A percentile compares a stretch with the other conserved stretches of the same genome.
These are phyloP conservation scores for Umbelopsis sp. DNA, from an alignment of 192 early-diverging fungal genomes.

Conservation along the genomic window DNA sequence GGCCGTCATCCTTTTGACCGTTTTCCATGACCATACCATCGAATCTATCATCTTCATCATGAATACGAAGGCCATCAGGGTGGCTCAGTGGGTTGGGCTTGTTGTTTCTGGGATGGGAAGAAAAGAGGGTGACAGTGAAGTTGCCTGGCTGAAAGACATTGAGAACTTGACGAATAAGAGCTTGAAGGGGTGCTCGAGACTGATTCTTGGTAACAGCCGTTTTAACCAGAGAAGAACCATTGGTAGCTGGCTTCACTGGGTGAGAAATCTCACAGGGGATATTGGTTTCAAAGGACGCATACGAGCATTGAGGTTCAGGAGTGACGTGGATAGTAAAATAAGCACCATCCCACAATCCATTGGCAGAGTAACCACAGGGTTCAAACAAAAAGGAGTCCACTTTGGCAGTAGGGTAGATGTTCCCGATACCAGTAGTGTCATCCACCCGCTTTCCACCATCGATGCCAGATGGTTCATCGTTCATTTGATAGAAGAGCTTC, in stretches of 20 bases:
- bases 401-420: conserved; percentile 78
- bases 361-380: conserved; percentile 97
- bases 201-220: conserved; percentile 28
- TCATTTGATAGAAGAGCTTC: conserved; percentile 73
- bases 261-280: conserved; percentile 66
- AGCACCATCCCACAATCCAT: conserved; percentile 77
- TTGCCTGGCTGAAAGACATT: conserved; percentile 79
- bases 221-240: conserved; percentile 3
- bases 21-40: conserved; percentile 30
- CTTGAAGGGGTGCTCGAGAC: conserved; percentile 62
- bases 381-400: conserved; percentile 92
- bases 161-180: conserved; percentile 75
- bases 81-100: neutral
- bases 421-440: conserved; percentile 75
- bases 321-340: conserved; percentile 99
- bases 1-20: conserved; percentile 26
- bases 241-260: neutral
- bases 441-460: conserved; percentile 69
- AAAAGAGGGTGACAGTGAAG: conserved; percentile 83
- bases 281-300: conserved; percentile 98
- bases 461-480: conserved; percentile 62
- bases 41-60: conserved; percentile 37
- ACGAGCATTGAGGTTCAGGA: conserved; percentile 96
- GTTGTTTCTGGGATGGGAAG: conserved; percentile 39
- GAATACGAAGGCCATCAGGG: conserved; percentile 14